Base-by-base conservation (phyloP, 768 basidiomycete species). In the Podaxis carcinomalis region DNA sequence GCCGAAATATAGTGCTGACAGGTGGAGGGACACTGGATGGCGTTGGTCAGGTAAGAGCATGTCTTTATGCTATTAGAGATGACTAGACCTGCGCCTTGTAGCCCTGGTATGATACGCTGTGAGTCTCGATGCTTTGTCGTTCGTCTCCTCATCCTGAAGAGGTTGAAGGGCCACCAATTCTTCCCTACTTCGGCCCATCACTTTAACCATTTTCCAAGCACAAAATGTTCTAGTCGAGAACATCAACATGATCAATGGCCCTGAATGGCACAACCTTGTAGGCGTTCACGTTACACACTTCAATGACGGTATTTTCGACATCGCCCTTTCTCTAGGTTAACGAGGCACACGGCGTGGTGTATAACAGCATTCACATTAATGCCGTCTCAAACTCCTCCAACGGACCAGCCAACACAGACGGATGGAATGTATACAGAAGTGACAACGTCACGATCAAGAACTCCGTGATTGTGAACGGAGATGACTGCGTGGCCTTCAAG, bases 21-120 rank as follows among this genome's bases (percentile, higher is more conserved):
- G 86, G 87, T 5, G 85, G 86, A 37, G 87, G 87, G 10, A 85
- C 83, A 2, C 74, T 89, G 16, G 85, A 87, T 67, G 87, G 86
- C 16, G 78, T 80, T 35, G 87, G 87, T 10, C 86, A 88, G 72
- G 82, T 82, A 62, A 56, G 78, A 55, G 9, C 42, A 21, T 25
- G 49, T 28, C 42, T 36, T 28, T 16, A 32, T 32, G 42, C 23
- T 14, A 25, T 37, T 21, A 14, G 23, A 28, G 32, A 4, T 42
- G 3, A 14, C 35, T 16, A 6, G 11, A 19, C 39, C 11, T 25
- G 28, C 10, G 49, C 58, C n/a, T 16, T 21, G 3, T 44, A 83
- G 82, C 71, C 77, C 4, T 85, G 84, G 84, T 85, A 81, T 65
- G 82, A 85, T 62, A 76, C 79, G 28, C 83, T 83, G 75, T 77